Conservation (phyloP, 768 basidiomycete genomes). For the Boletus speciosus region DNA sequence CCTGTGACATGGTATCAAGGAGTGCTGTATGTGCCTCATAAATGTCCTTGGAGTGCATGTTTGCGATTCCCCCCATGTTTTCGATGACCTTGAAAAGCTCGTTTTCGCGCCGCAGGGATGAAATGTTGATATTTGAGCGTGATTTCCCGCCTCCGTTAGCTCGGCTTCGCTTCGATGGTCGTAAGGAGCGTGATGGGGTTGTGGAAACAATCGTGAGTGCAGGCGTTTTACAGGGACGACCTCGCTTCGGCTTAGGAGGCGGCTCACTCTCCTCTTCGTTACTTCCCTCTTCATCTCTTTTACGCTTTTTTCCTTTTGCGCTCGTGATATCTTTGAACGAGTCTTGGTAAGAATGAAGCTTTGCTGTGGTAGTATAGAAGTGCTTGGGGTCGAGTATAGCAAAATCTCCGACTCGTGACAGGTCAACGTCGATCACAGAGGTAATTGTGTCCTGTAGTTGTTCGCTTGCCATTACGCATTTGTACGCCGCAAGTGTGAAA, state of each 20-base stretch:
- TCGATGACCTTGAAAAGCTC: conserved; percentile 70
- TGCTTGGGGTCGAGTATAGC: conserved; percentile 35
- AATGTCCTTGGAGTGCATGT: conserved; percentile 65
- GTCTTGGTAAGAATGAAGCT: conserved; percentile 48
- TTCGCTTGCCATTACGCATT: conserved; percentile 57
- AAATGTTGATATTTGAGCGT: conserved; percentile 59
- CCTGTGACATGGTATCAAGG: conserved; percentile 51
- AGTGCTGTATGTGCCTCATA: conserved; percentile 62
- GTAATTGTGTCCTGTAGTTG: conserved; percentile 52
- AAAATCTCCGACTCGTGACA: conserved; percentile 55
- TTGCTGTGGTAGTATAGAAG: conserved; percentile 53
- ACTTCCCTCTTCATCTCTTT: conserved; percentile 26
- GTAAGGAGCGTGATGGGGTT: neutral
- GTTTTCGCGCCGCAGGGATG: conserved; percentile 75
- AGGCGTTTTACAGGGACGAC: conserved; percentile 40
- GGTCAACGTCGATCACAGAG: conserved; percentile 44
- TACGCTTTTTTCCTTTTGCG: conserved; percentile 28
- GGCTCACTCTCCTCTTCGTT: conserved; percentile 19
- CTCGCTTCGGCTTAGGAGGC: conserved; percentile 43
- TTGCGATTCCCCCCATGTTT: conserved; percentile 62
- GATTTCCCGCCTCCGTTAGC: conserved; percentile 8
- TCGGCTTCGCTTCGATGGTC: conserved; percentile 24
- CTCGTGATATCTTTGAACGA: conserved; percentile 37
- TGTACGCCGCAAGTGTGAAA: conserved; percentile 71
- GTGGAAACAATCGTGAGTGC: too few relatives aligned